Conservation (phyloP, 2,329 filamentous ascomycete species). For the Dactylella cylindrospora region DNA sequence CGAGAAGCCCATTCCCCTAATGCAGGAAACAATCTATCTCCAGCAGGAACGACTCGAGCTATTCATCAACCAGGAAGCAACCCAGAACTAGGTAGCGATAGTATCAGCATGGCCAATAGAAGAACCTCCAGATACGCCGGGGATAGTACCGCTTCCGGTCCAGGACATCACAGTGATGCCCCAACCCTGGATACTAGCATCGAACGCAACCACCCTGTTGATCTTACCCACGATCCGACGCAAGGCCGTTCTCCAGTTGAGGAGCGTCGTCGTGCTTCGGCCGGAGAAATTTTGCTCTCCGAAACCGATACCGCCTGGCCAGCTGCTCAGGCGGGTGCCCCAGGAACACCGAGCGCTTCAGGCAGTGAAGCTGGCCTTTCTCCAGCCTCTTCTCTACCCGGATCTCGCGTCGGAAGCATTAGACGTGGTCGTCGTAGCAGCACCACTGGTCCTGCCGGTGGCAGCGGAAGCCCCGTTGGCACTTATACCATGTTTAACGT, state of each 20-base stretch:
- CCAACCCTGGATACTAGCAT: conserved; percentile 36
- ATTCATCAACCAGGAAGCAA: conserved; percentile 4
- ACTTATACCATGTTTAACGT: conserved; percentile 37
- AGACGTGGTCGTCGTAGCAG: conserved; percentile 34
- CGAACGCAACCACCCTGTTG: conserved; percentile 30
- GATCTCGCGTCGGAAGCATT: conserved; percentile 32
- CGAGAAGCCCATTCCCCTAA: conserved; percentile 36
- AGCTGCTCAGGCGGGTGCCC: background rate
- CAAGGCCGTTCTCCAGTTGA: conserved; percentile 37
- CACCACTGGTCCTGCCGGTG: conserved; percentile 9
- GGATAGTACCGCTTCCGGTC: background rate
- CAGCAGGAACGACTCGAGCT: conserved; percentile 21
- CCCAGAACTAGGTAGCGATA: background rate
- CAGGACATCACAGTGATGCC: conserved; percentile 6
- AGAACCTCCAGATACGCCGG: background rate
- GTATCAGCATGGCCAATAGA: background rate
- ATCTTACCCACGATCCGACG: conserved; percentile 36
- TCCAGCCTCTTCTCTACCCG: conserved; percentile 27
- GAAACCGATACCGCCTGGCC: conserved; percentile 42
- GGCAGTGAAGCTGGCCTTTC: conserved; percentile 29
- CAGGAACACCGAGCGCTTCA: conserved; percentile 5
- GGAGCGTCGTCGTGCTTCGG: conserved; percentile 37
- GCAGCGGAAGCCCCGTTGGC: conserved; percentile 25
- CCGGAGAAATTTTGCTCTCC: conserved; percentile 37
- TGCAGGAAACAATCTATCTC: conserved; percentile 26